Conservation (phyloP, 352 stramenopile species). For the Pythium monospermum region DNA sequence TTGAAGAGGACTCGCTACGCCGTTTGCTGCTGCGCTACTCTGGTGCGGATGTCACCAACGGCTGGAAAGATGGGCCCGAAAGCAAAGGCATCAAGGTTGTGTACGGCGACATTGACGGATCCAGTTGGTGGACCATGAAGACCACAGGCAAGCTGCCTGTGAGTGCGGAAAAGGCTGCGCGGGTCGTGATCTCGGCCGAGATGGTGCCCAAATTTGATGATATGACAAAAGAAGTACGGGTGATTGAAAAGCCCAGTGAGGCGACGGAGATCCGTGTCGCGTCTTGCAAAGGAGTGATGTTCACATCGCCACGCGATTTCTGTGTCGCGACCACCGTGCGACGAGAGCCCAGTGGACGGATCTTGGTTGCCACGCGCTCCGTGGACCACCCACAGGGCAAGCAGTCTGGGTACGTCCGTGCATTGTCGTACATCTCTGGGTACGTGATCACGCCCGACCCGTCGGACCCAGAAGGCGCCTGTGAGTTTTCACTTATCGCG, state of each 20-base stretch:
- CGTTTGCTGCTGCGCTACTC: constrained; percentile 52
- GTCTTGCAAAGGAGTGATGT: constrained; percentile 68
- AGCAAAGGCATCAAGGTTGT: constrained; percentile 73
- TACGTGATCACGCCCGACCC: constrained; percentile 66
- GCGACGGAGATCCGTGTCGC: constrained; percentile 58
- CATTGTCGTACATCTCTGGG: constrained; percentile 44
- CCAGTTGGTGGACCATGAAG: constrained; percentile 71
- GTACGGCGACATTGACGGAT: constrained; percentile 55
- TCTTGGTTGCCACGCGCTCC: constrained; percentile 68
- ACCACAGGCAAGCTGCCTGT: constrained; percentile 56
- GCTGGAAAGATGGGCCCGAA: constrained; percentile 57
- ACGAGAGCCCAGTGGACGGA: constrained; percentile 38
- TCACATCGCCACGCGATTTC: constrained; percentile 70
- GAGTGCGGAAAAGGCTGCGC: constrained; percentile 42
- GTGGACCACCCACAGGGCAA: constrained; percentile 49
- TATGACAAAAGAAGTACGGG: constrained; percentile 67
- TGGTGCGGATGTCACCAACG: constrained; percentile 52
- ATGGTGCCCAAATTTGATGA: constrained; percentile 77
- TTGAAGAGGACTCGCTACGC: constrained; percentile 51
- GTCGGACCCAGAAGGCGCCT: constrained; percentile 54
- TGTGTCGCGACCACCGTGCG: constrained; percentile 57
- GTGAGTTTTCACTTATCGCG: constrained; percentile 61
- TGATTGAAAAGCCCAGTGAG: constrained; percentile 59
- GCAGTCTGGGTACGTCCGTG: constrained; percentile 28
- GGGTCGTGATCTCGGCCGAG: constrained; percentile 43